phyloP scores from a whole-genome alignment of 345 rosid genomes.

The rapeseed (Brassica napus) region Da-Ae NC_063450.1:52459501-52460000 shows the following conservation, averaged over 20 bases:
- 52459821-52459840: background rate
- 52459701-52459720: conserved; percentile 7
- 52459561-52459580: conserved; percentile 17
- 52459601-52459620: conserved; percentile 10
- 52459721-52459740: conserved; percentile 10
- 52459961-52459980: background rate
- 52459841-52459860: no score
- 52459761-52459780: conserved; percentile 18
- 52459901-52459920: conserved; percentile 12
- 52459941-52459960: conserved; percentile 18
- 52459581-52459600: conserved; percentile 30
- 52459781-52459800: background rate
- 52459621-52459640: conserved; percentile 31
- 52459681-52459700: conserved; percentile 25
- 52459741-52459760: conserved; percentile 26
- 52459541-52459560: conserved; percentile 28
- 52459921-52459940: conserved; percentile 29
- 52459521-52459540: conserved; percentile 31
- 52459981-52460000: conserved; percentile 13
- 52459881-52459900: background rate
- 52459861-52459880: background rate
- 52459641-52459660: conserved; percentile 17
- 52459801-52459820: background rate
- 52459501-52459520: background rate
- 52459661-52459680: conserved; percentile 30